Evolutionary conservation across 1,284 basidiomycete species (phyloP).

Genomic region (Boletus albobrunnescens): DNA sequence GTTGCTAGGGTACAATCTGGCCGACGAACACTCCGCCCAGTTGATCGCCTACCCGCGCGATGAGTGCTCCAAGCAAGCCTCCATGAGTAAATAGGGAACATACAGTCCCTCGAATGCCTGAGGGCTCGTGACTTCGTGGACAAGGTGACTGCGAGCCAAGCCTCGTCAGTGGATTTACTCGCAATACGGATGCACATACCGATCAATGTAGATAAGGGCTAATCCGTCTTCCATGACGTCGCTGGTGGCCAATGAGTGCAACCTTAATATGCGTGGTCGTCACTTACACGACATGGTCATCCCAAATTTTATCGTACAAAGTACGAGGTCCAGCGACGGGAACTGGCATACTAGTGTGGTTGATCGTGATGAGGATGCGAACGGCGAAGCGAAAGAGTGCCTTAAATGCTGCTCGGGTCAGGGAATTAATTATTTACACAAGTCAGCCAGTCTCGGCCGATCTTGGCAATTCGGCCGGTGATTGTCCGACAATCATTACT

Average conservation of each 20-base stretch:
- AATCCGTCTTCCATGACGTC: slow-evolving; percentile 78
- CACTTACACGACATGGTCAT: slow-evolving; percentile 87
- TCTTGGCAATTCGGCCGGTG: slow-evolving; percentile 21
- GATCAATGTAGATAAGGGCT: slow-evolving; percentile 89
- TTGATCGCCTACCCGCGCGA: slow-evolving; percentile 56
- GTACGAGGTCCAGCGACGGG: slow-evolving; percentile 66
- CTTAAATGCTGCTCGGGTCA: not conserved
- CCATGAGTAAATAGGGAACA: slow-evolving; percentile 30
- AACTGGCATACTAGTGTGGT: slow-evolving; percentile 44
- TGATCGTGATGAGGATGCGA: slow-evolving; percentile 22
- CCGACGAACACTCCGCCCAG: slow-evolving; percentile 78
- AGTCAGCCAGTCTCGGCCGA: slow-evolving; percentile 19
- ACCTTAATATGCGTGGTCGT: slow-evolving; percentile 6
- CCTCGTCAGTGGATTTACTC: not conserved
- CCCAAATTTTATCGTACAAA: slow-evolving; percentile 94
- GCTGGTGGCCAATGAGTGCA: slow-evolving; percentile 38
- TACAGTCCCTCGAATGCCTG: slow-evolving; percentile 94
- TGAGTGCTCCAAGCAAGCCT: slow-evolving; percentile 10
- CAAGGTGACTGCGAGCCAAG: slow-evolving; percentile 65
- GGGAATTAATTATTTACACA: not conserved
- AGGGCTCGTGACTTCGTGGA: slow-evolving; percentile 94
- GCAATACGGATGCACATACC: slow-evolving; percentile 42
- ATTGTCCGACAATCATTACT: not conserved
- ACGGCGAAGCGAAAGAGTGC: not conserved
- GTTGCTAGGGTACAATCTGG: slow-evolving; percentile 94